Conservation (phyloP, 768 basidiomycete genomes). For the Tulasnella sp. region DNA sequence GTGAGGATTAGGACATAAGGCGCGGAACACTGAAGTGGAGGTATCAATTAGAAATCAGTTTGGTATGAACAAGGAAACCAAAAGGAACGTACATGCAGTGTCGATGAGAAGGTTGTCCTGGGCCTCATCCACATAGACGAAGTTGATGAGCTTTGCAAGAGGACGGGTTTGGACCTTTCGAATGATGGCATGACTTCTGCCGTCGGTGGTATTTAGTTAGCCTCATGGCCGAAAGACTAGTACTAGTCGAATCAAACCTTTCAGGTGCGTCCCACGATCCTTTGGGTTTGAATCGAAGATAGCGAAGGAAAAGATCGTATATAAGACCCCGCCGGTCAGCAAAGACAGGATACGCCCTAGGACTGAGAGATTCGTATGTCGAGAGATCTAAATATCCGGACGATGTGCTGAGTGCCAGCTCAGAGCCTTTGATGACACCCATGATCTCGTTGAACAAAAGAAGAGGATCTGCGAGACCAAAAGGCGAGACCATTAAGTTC, state of each 20-base stretch:
- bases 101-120: slow-evolving; percentile 5
- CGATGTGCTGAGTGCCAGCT: slow-evolving; percentile 31
- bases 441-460: slow-evolving; percentile 4
- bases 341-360: slow-evolving; percentile 31
- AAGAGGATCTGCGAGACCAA: background rate
- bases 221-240: background rate
- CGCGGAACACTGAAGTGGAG: slow-evolving; percentile 3
- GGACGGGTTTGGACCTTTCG: background rate
- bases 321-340: slow-evolving; percentile 33
- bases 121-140: slow-evolving; percentile 61
- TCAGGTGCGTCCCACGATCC: slow-evolving; percentile 44
- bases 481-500: background rate
- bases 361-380: slow-evolving; percentile 27
- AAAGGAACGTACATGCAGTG: slow-evolving; percentile 1
- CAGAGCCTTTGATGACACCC: slow-evolving; percentile 58
- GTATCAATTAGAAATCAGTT: too few species aligned
- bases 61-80: too few species aligned
- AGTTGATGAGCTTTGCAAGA: slow-evolving; percentile 30
- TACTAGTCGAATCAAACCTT: background rate
- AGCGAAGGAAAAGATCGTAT: slow-evolving; percentile 44
- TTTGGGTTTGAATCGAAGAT: slow-evolving; percentile 33
- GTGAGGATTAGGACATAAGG: background rate
- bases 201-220: background rate
- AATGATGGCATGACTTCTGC: background rate
- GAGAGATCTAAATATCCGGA: slow-evolving; percentile 33